phyloP scores from a whole-genome alignment of 148 eudicot genomes.

The Spergularia marina region DNA sequence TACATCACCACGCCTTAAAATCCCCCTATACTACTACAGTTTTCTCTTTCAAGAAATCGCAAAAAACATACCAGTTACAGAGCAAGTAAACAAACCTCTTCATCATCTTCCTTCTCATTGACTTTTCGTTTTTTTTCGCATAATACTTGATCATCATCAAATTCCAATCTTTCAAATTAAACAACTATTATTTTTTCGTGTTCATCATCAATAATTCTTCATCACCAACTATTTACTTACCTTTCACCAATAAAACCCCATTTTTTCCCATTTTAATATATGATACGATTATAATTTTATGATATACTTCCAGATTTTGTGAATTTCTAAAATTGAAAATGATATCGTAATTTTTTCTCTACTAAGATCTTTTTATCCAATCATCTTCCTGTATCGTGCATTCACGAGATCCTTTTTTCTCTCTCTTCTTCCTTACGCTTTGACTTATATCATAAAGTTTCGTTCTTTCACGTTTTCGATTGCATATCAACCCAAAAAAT shows the following conservation, averaged over 20 bases:
- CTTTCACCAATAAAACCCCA: background rate
- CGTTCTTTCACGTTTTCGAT: background rate
- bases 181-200: too few relatives aligned
- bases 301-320: background rate
- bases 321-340: background rate
- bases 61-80: conserved; percentile 18
- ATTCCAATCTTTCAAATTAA: too few relatives aligned
- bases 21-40: too few relatives aligned
- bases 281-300: background rate
- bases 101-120: background rate
- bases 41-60: conserved; percentile 4
- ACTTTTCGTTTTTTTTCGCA: background rate
- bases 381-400: background rate
- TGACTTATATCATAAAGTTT: too few relatives aligned
- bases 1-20: too few relatives aligned
- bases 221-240: conserved; percentile 5
- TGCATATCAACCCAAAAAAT: background rate
- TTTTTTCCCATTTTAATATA: background rate
- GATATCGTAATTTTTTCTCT: background rate
- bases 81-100: background rate
- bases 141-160: too few relatives aligned
- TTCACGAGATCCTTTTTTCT: background rate
- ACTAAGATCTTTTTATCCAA: too few relatives aligned
- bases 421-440: background rate
- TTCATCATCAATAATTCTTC: background rate